Base-by-base conservation (phyloP, 768 basidiomycete species). In the Mrakia frigida region DNA sequence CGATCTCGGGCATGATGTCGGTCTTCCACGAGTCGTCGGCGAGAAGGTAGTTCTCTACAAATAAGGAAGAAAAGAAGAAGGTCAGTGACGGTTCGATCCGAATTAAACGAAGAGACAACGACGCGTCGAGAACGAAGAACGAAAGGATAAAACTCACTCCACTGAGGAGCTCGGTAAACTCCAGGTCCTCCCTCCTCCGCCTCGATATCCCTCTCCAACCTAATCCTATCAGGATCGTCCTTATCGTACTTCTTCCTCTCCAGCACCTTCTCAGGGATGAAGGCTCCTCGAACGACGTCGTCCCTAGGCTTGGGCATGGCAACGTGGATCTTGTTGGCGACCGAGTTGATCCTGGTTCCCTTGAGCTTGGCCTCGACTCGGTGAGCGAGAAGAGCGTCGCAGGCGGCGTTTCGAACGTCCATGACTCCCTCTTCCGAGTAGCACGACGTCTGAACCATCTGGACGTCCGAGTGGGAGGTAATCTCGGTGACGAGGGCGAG, bases 371-470 rank as follows among this genome's bases (percentile, higher is more conserved):
- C 86, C 80, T 97, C 94, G 69, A 99, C 96, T 50, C 97, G 90
- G 82, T 95, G 92, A 0, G 95, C 93, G 41, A 99, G 90, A 31
- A 99, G 88, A 2, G 92, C 90, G 81, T 98, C 97, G 84, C 97
- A 99, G 1, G 96, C 94, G 78, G 88, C 89, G 85, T 93, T 96
- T 84, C 96, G 94, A 79, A 98, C 90, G 68, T 92, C 90, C 91
- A 95, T 98, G 78, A 99, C 95, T 39, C 96, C 96, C 82, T 99
- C 97, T 78, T 98, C 96, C 33, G 94, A 91, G 85, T 94, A 90
- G 83, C 94, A 96, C 25, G 97, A 98, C 25, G 94, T 89, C 82
- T 94, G 91, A 39, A 97, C 87, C 79, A 87, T 87, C 79, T 88
- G 86, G 4, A 94, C 90, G 53, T 83, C 81, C 80, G 87, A 89